Evolutionary conservation across 1,284 basidiomycete species (phyloP), one percentile per base, ranked within the genome.

Genomic region (Ustanciosporium gigantosporum): DNA sequence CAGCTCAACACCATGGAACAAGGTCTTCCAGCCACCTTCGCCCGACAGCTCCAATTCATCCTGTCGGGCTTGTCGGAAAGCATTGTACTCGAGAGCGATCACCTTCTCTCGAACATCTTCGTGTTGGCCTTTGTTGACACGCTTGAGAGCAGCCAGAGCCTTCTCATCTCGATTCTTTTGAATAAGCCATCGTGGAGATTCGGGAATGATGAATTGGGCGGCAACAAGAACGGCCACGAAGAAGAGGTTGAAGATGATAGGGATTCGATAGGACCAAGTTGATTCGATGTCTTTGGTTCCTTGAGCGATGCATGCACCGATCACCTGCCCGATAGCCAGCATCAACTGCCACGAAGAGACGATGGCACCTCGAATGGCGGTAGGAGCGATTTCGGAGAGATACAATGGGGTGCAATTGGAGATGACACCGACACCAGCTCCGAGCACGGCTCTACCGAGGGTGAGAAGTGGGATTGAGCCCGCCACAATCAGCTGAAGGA

Each of bases 261-360:
- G 84, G 22, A 86, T 64, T 32, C 84, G 79, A 84, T 84, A 86
- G 31, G 77, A 57, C 6, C 60, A 56, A 4, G 62, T 73, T 7
- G 70, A 76, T 14, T 48, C 53, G 38, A 74, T 51, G 27, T 62
- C 50, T 39, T 67, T 57, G 37, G 67, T 70, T 21, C 67, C 79
- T 31, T 80, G 75, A 43, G 76, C 79, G 38, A 81, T 80, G 45
- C 69, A 71, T 3, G 80, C 43, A 31, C 72, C 61, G 36, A 66
- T 66, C 39, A 80, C 69, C 1, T 78, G 79, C 19, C 82, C 82
- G 36, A 82, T 80, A 31, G 81, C 82, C 21, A 83, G 70, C 78
- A 82, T 81, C 66, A 82, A 81, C 68, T 86, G 84, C 76, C 86
- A 85, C 21, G 85, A 78, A 2, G 84, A 85, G 2, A 83, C 85